Evolutionary conservation across 148 eudicot genomes (phyloP).

Genomic region (Amaranthus hypochondriacus): DNA sequence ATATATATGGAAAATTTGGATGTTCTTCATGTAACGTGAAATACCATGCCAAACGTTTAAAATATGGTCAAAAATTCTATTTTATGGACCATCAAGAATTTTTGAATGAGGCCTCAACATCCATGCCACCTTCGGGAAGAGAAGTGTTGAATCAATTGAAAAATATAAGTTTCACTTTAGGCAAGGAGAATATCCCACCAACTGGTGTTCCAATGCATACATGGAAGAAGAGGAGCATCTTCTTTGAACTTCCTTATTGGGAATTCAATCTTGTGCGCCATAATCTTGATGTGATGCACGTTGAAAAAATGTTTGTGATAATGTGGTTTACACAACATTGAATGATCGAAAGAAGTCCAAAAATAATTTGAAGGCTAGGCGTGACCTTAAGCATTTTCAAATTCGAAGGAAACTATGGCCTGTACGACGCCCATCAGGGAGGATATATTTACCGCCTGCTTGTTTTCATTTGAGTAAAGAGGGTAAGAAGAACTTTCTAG

Average conservation of each 20-base stretch:
- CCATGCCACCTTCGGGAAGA: background rate
- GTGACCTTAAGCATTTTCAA: background rate
- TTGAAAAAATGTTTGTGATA: background rate
- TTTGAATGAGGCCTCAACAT: background rate
- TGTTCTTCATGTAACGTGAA: background rate
- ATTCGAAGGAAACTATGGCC: background rate
- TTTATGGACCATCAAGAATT: background rate
- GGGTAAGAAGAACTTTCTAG: background rate
- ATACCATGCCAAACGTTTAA: background rate
- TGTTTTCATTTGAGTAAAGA: background rate
- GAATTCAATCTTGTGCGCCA: background rate
- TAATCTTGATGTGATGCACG: background rate
- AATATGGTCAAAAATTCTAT: background rate
- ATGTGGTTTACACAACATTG: background rate
- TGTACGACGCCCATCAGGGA: background rate
- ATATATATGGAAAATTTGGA: background rate
- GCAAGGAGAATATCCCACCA: background rate
- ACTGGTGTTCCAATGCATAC: background rate
- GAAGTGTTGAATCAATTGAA: background rate
- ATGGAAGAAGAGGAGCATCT: background rate
- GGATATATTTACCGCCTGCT: background rate
- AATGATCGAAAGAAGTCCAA: background rate
- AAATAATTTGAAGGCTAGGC: background rate
- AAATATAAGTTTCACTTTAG: background rate
- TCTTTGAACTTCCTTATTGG: constrained; percentile 1